These are phyloP conservation scores for Verticillium longisporum DNA, from an alignment of 2,329 filamentous ascomycete species.

Conservation along the genomic window DNA sequence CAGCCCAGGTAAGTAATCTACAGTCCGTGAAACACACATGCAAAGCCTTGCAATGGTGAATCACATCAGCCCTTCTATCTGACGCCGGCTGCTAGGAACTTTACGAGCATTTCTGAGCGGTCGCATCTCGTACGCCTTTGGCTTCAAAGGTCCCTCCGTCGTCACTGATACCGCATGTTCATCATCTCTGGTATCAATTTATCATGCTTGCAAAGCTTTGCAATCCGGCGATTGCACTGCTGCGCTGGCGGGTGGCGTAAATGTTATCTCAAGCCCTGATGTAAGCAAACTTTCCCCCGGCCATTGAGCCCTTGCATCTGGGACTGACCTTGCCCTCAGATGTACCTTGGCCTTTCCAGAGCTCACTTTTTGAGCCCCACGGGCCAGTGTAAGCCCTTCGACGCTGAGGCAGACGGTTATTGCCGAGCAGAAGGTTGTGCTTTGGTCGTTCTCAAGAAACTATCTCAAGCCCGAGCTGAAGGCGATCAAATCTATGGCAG, in stretches of 20 bases:
- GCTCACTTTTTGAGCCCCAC: constrained; percentile 19
- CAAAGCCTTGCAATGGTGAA: not conserved
- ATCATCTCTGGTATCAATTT: constrained; percentile 24
- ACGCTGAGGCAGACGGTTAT: constrained; percentile 35
- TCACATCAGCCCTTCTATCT: no score
- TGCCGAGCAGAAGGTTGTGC: constrained; percentile 41
- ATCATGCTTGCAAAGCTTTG: constrained; percentile 23
- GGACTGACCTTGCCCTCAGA: no score
- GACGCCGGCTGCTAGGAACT: constrained; percentile 18
- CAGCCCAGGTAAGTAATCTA: no score
- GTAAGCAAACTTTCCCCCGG: not conserved
- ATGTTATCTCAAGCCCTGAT: constrained; percentile 19
- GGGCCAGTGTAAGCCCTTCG: constrained; percentile 25
- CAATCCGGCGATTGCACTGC: constrained; percentile 20
- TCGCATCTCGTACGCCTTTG: constrained; percentile 24
- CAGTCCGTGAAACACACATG: constrained; percentile 4
- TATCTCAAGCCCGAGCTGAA: constrained; percentile 37
- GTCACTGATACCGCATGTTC: constrained; percentile 30
- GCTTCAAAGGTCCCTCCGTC: constrained; percentile 25
- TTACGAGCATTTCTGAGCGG: constrained; percentile 23
- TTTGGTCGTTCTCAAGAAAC: constrained; percentile 36
- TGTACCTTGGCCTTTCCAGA: constrained; percentile 15
- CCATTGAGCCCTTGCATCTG: no score
- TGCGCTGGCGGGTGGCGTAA: constrained; percentile 31
- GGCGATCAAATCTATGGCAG: constrained; percentile 35